Evolutionary conservation across 2,329 filamentous ascomycete genomes (phyloP).

Genomic region (Ilyonectria destructans): DNA sequence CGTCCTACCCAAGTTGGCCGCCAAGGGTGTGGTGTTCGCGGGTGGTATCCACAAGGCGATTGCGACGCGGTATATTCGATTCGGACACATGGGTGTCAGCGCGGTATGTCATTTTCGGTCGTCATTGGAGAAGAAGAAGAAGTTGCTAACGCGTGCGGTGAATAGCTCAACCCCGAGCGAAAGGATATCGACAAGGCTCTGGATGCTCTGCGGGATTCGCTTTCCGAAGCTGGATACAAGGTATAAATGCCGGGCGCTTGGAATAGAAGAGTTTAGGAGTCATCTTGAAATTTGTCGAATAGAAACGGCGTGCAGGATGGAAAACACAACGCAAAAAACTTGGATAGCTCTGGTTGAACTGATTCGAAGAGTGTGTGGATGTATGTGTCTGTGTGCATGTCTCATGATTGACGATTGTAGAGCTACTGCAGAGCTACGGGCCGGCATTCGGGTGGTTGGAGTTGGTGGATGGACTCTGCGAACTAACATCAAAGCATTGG

Average conservation of each 20-base stretch:
- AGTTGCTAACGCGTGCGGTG: slow-evolving; percentile 39
- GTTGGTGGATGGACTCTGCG: not conserved
- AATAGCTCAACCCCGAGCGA: slow-evolving; percentile 80
- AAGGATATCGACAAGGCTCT: slow-evolving; percentile 90
- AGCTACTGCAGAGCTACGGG: not conserved
- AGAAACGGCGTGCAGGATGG: slow-evolving; percentile 8
- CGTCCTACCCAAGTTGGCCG: slow-evolving; percentile 86
- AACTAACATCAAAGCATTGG: not conserved
- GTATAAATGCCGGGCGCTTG: slow-evolving; percentile 41
- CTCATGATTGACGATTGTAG: not conserved
- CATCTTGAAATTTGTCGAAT: slow-evolving; percentile 22
- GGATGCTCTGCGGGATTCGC: slow-evolving; percentile 80
- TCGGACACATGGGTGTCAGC: slow-evolving; percentile 98
- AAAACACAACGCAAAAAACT: slow-evolving; percentile 16
- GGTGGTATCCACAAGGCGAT: slow-evolving; percentile 98
- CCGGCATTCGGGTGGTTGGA: not conserved
- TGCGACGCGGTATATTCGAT: slow-evolving; percentile 91
- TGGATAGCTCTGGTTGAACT: slow-evolving; percentile 12
- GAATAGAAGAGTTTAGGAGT: slow-evolving; percentile 31
- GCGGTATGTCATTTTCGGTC: slow-evolving; percentile 70
- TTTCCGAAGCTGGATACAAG: slow-evolving; percentile 81
- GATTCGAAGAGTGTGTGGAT: not conserved
- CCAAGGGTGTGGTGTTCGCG: slow-evolving; percentile 93
- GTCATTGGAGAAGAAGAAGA: not conserved
- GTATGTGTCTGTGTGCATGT: slow-evolving; percentile 1